Conservation (phyloP, 2,329 filamentous ascomycete species). For the Alternaria hordeiaustralica region DNA sequence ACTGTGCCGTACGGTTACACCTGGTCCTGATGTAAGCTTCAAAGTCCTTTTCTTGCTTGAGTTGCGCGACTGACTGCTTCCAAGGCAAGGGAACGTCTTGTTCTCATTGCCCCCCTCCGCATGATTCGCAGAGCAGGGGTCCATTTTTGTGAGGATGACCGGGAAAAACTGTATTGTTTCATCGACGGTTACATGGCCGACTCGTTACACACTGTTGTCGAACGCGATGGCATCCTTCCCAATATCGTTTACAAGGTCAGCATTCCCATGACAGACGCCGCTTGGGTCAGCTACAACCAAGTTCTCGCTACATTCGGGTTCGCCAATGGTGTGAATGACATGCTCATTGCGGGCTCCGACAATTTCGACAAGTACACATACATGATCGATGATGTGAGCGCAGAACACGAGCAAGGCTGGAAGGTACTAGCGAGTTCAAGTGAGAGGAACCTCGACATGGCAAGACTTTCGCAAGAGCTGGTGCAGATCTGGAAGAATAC, state of each 20-base stretch:
- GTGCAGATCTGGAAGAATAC: background rate
- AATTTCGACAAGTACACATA: conserved; percentile 15
- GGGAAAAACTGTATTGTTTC: conserved; percentile 5
- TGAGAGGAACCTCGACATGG: background rate
- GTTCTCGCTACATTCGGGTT: conserved; percentile 10
- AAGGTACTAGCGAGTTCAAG: background rate
- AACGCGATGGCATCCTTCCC: conserved; percentile 14
- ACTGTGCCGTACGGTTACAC: background rate
- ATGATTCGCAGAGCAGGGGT: conserved; percentile 8
- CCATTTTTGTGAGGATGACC: background rate
- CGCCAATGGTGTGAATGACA: conserved; percentile 13
- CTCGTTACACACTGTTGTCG: conserved; percentile 1
- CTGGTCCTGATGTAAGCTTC: conserved; percentile 1
- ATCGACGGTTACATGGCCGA: conserved; percentile 18
- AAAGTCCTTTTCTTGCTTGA: background rate
- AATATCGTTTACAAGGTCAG: conserved; percentile 16
- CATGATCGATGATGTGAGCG: background rate
- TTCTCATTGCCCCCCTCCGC: conserved; percentile 19
- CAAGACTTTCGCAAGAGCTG: background rate
- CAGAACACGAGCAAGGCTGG: background rate
- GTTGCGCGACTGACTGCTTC: background rate
- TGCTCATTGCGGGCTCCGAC: conserved; percentile 4
- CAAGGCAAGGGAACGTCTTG: conserved; percentile 10
- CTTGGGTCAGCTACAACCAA: conserved; percentile 18
- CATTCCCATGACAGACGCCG: conserved; percentile 18